A percentile compares a stretch with the other conserved stretches of the same genome.
These are phyloP conservation scores for Piloderma croceum DNA, from an alignment of 768 basidiomycete genomes.

Conservation along the genomic window DNA sequence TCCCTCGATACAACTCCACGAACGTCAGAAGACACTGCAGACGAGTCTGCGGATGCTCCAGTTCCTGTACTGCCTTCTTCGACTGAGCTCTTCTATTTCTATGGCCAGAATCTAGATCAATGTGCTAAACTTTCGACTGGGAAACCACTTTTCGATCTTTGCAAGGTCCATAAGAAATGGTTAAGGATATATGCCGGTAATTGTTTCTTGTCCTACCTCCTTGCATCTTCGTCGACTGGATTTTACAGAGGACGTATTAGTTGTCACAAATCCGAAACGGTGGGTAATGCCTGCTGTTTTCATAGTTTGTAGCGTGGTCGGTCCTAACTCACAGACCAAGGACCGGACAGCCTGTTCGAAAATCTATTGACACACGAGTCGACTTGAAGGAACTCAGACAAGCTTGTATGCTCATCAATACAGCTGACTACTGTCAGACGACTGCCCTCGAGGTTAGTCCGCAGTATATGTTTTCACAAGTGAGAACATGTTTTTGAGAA, in stretches of 20 bases:
- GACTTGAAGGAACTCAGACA: constrained; percentile 74
- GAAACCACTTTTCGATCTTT: constrained; percentile 76
- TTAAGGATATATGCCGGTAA: constrained; percentile 85
- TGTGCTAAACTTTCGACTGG: constrained; percentile 88
- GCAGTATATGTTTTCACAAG: not conserved
- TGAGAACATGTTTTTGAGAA: not conserved
- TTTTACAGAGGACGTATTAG: constrained; percentile 76
- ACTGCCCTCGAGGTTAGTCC: constrained; percentile 78
- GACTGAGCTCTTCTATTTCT: constrained; percentile 96
- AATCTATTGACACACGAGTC: constrained; percentile 74
- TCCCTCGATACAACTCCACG: constrained; percentile 57
- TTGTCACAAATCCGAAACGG: constrained; percentile 71
- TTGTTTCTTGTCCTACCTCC: constrained; percentile 15
- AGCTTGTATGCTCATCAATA: constrained; percentile 89
- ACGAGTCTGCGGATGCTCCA: constrained; percentile 41
- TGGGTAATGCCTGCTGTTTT: constrained; percentile 19
- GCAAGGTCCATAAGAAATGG: constrained; percentile 87
- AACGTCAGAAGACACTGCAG: constrained; percentile 34
- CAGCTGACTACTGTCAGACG: constrained; percentile 93
- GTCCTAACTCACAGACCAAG: not conserved
- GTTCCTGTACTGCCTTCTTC: constrained; percentile 84
- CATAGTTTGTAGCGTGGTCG: not conserved
- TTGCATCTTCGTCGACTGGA: constrained; percentile 6
- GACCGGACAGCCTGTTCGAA: constrained; percentile 37
- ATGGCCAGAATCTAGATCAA: constrained; percentile 90